These are phyloP conservation scores for Linum tenue DNA, from an alignment of 345 rosid genomes.

Conservation along the genomic window DNA sequence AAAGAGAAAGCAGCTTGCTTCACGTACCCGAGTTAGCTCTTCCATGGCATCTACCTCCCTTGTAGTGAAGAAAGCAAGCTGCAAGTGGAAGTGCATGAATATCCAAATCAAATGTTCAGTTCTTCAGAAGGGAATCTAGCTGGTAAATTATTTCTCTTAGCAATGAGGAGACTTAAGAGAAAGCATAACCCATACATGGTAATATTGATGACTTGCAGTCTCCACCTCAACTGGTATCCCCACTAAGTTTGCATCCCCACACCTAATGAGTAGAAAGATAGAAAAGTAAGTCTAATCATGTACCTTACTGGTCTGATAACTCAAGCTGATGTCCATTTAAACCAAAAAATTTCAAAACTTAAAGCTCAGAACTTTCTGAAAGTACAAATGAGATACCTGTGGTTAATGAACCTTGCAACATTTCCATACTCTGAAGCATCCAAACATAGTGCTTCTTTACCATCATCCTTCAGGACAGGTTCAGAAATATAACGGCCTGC, in stretches of 20 bases:
- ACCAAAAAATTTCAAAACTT: too few relatives aligned
- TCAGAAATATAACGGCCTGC: conserved; percentile 62
- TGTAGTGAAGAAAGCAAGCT: conserved; percentile 83
- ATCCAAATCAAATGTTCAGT: not conserved
- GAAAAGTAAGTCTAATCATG: not conserved
- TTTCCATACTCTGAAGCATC: conserved; percentile 72
- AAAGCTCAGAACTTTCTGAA: too few relatives aligned
- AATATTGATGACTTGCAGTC: conserved; percentile 72
- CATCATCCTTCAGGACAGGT: conserved; percentile 40
- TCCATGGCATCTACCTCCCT: conserved; percentile 60
- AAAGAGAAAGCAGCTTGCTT: not conserved
- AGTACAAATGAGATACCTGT: conserved; percentile 62
- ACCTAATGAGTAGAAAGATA: conserved; percentile 31
- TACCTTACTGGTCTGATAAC: too few relatives aligned
- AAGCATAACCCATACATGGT: conserved; percentile 48
- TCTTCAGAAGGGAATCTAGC: not conserved
- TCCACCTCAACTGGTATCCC: conserved; percentile 89
- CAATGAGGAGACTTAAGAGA: too few relatives aligned
- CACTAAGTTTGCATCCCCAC: conserved; percentile 73
- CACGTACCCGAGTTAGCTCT: conserved; percentile 81
- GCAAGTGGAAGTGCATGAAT: conserved; percentile 14
- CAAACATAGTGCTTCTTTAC: conserved; percentile 66
- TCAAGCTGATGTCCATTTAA: too few relatives aligned
- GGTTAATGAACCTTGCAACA: conserved; percentile 14
- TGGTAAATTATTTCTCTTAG: too few relatives aligned